Evolutionary conservation across 768 basidiomycete species (phyloP), one percentile per base, ranked within the genome.

Genomic region (Lentinus tigrinus): DNA sequence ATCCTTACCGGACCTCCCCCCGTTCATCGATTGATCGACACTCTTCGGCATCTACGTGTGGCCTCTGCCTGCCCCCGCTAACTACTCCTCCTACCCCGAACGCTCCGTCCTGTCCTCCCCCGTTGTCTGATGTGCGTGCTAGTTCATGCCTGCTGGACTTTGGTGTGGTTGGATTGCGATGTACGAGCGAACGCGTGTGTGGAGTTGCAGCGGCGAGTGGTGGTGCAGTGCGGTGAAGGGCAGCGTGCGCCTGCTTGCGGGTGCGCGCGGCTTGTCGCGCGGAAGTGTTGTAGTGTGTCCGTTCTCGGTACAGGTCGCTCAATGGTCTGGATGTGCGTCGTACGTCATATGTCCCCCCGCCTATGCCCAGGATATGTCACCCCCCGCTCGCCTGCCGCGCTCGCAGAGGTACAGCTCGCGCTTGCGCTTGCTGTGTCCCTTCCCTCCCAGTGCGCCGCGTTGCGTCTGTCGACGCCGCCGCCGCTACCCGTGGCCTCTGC

Each of bases 71-170:
- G 54, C 58, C 44, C 49, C 36, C 27, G 38, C 49, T 50, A 34
- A 48, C 60, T 47, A 46, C 47, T 52, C 56, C 61, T 62, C 50
- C 58, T 31, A 39, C 47, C 47, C 60, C 44, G 55, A 43, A 40
- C 56, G 62, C 56, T 57, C 61, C 54, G 58, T 64, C 58, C 50
- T 36, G 60, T 37, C 58, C 49, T 39, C 11, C 48, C 52, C 57
- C 47, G 43, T 54, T 47, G 34, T 37, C 56, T 28, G 58, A 56
- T 49, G 63, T 51, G 65, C 65, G 62, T 68, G 67, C 67, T 63
- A 68, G 65, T 48, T 57, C 67, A 65, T 50, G 67, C 55, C 56
- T 61, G 40, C 56, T 54, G 56, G 57, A 11, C n/a, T 36, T 37
- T 21, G 50, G 47, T 37, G 50, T 48, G 53, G 44, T 61, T 43